Percentiles rank a stretch among this genome's conserved stretches.
phyloP scores from a whole-genome alignment of 805 yeast species.

The Yarrowia phangngaensis region DNA sequence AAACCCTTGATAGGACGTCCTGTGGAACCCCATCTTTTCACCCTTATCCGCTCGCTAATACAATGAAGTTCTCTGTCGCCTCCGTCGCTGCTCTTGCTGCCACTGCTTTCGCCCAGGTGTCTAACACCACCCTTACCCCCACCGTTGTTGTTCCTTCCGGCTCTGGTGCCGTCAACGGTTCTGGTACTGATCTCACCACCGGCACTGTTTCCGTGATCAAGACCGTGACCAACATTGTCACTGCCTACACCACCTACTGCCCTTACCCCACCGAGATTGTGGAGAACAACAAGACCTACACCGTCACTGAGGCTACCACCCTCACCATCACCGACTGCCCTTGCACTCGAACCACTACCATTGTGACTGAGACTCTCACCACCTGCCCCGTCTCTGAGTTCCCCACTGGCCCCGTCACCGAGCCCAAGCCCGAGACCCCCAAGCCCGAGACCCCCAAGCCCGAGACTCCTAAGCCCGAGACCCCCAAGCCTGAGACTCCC shows the following conservation, averaged over 20 bases:
- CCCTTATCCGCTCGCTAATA: conserved; percentile 26
- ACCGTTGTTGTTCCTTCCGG: conserved; percentile 31
- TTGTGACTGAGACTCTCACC: conserved; percentile 37
- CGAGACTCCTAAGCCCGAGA: conserved; percentile 11
- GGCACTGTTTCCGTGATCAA: conserved; percentile 41
- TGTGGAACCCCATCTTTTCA: neutral
- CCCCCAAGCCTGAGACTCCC: conserved; percentile 29
- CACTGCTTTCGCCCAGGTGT: conserved; percentile 30
- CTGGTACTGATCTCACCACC: conserved; percentile 48
- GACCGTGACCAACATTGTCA: conserved; percentile 47
- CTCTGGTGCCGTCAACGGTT: conserved; percentile 38
- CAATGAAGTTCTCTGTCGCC: conserved; percentile 31
- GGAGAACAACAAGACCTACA: conserved; percentile 65
- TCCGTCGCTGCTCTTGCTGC: conserved; percentile 31
- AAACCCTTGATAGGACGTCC: no score
- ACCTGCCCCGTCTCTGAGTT: conserved; percentile 34
- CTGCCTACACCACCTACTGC: conserved; percentile 78
- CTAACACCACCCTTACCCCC: conserved; percentile 24
- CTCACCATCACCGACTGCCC: conserved; percentile 83
- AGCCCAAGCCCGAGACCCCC: conserved; percentile 28
- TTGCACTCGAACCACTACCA: conserved; percentile 57
- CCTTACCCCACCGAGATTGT: conserved; percentile 66
- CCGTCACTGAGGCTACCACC: conserved; percentile 75
- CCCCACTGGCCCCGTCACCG: conserved; percentile 28
- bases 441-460: conserved; percentile 5